Percentiles rank a stretch among this genome's conserved stretches.
These are phyloP conservation scores for Trichoderma sp. DNA, from an alignment of 2,329 filamentous ascomycete genomes.

Conservation along the genomic window DNA sequence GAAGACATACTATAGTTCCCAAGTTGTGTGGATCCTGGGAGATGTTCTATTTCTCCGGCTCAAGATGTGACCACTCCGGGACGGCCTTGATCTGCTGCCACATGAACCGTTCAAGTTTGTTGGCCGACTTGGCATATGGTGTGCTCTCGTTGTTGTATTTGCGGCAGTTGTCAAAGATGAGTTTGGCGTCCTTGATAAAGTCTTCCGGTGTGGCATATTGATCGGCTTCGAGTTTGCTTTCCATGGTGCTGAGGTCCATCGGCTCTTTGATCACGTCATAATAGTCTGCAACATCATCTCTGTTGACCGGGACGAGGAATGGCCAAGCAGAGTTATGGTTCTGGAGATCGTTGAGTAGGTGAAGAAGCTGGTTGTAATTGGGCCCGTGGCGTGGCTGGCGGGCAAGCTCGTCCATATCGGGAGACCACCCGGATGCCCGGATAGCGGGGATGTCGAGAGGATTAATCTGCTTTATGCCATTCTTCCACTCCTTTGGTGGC, in stretches of 20 bases:
- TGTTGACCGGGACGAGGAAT: constrained; percentile 88
- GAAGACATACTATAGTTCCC: not conserved
- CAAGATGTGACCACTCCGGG: constrained; percentile 80
- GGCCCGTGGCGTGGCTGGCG: constrained; percentile 93
- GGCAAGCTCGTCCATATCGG: constrained; percentile 95
- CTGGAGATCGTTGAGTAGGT: constrained; percentile 90
- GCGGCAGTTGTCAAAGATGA: constrained; percentile 93
- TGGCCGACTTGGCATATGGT: constrained; percentile 91
- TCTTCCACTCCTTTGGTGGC: constrained; percentile 83
- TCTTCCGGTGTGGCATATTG: constrained; percentile 89
- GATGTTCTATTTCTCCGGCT: constrained; percentile 43
- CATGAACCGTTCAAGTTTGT: constrained; percentile 91
- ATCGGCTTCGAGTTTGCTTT: constrained; percentile 89
- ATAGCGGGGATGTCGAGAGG: constrained; percentile 85
- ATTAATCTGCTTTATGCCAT: constrained; percentile 71
- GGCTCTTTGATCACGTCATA: constrained; percentile 98
- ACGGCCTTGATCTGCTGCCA: constrained; percentile 89
- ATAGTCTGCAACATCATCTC: constrained; percentile 96
- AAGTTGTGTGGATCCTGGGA: not conserved
- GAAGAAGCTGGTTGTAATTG: constrained; percentile 90
- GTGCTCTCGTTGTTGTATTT: constrained; percentile 96
- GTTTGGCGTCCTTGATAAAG: constrained; percentile 81
- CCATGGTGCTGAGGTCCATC: constrained; percentile 96
- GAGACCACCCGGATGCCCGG: constrained; percentile 88
- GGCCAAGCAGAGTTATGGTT: constrained; percentile 94